These are phyloP conservation scores for Geosmithia flava DNA, from an alignment of 2,329 filamentous ascomycete genomes.

Conservation along the genomic window DNA sequence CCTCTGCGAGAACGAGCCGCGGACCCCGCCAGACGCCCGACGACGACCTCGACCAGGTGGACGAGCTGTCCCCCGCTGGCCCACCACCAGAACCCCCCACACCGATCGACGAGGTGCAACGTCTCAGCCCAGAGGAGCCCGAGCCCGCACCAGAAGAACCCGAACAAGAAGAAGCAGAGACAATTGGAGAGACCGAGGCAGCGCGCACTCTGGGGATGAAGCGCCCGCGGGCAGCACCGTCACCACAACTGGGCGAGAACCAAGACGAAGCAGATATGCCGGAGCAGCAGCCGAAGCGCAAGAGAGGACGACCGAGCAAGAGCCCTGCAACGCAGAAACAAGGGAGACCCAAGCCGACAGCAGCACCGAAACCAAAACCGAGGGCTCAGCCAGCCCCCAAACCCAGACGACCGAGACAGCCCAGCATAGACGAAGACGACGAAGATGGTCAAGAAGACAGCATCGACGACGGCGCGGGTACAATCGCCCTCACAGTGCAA, in stretches of 20 bases:
- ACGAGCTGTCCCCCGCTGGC: constrained; percentile 21
- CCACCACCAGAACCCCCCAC: constrained; percentile 1
- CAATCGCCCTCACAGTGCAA: constrained; percentile 46
- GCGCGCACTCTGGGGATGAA: constrained; percentile 29
- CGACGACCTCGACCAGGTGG: constrained; percentile 8
- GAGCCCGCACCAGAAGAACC: constrained; percentile 10
- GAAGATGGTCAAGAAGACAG: neutral
- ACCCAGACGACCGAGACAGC: constrained; percentile 4
- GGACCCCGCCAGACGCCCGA: constrained; percentile 9
- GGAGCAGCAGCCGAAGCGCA: constrained; percentile 17
- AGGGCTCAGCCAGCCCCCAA: constrained; percentile 19
- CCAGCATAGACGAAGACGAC: constrained; percentile 8
- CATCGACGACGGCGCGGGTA: constrained; percentile 2
- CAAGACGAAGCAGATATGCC: constrained; percentile 7
- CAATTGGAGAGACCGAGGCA: constrained; percentile 28
- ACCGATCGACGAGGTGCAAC: constrained; percentile 1
- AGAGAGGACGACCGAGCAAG: constrained; percentile 16
- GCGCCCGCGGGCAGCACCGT: constrained; percentile 24
- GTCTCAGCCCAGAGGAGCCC: constrained; percentile 5
- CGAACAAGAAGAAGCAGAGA: constrained; percentile 21
- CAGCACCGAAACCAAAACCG: constrained; percentile 10
- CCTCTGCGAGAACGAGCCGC: constrained; percentile 17
- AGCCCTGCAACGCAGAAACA: constrained; percentile 32
- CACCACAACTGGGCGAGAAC: constrained; percentile 27
- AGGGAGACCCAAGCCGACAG: constrained; percentile 3